Evolutionary conservation across 306 rosid genomes (phyloP).

Genomic region (Crataegus laevigata): DNA sequence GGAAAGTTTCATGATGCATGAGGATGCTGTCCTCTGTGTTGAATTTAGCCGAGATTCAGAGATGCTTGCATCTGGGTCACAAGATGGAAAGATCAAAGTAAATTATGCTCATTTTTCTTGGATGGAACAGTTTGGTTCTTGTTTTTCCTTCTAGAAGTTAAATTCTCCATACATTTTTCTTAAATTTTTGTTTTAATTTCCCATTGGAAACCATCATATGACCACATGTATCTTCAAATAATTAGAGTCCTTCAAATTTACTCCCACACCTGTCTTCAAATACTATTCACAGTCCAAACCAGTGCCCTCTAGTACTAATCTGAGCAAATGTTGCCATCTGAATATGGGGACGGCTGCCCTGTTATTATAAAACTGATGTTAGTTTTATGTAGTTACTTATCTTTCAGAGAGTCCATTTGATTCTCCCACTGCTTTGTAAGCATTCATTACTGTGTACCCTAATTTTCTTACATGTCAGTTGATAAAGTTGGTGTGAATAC

Average conservation of each 20-base stretch:
- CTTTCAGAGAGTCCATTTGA: neutral
- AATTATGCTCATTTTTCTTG: conserved; percentile 23
- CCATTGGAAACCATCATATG: neutral
- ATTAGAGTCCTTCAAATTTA: neutral
- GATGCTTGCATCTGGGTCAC: conserved; percentile 93
- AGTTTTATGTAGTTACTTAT: neutral
- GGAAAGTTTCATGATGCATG: conserved; percentile 99
- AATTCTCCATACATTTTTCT: conserved; percentile 3
- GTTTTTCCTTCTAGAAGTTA: conserved; percentile 1
- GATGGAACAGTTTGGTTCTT: neutral
- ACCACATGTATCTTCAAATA: neutral
- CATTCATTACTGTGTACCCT: neutral
- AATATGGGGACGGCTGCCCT: neutral
- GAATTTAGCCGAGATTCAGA: conserved; percentile 97
- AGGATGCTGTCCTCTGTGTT: conserved; percentile 87
- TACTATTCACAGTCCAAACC: neutral
- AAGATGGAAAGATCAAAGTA: conserved; percentile 97
- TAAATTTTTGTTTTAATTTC: neutral
- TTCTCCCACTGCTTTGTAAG: neutral
- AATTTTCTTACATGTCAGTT: neutral
- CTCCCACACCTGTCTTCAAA: neutral
- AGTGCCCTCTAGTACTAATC: neutral
- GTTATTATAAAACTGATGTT: neutral
- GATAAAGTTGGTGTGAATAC: neutral
- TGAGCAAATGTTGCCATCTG: neutral